Evolutionary conservation across 2,329 filamentous ascomycete genomes (phyloP), one percentile per base, ranked within the genome.

Genomic region (Phyllosticta citriasiana): DNA sequence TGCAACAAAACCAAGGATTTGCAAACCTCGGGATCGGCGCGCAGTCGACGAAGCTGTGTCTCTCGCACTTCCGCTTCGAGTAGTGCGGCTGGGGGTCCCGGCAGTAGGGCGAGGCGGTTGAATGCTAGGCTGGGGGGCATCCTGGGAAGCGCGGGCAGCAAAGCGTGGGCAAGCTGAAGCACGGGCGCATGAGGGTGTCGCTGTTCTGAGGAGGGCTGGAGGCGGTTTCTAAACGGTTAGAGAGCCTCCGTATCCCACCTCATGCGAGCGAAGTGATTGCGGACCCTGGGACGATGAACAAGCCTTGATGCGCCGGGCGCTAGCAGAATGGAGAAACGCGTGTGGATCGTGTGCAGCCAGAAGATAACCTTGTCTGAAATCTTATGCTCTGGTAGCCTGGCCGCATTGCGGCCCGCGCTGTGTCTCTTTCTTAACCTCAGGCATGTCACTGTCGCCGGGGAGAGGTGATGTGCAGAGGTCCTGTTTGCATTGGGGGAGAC

Each of bases 211-310:
- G 63, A 53, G 62, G 65, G 66, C 64, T 63, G 68, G 70, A 67
- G 68, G 64, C 67, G 67, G 72, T 74, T 74, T 74, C 72, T 73
- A 74, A 74, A 74, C 72, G 58, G 58, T 60, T 33, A 55, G 58
- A 59, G 52, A 60, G 58, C 58, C 35, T 14, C 58, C 58, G 58
- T 60, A 47, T 60, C 51, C 53, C 25, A 55, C 51, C 14, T 53
- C 33, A 60, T 26, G 58, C 53, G 58, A 59, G 51, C 47, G 57
- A 19, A 52, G 22, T 52, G 25, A 24, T 40, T 40, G 33, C 33
- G 33, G 33, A 40, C 33, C 33, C 33, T 40, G 10, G 35, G 56
- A 59, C 27, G 50, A 30, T 10, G 57, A 59, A 53, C 57, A 60
- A 60, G 58, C 53, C 58, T 60, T 60, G 58, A 60, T 55, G 53